phyloP scores from a whole-genome alignment of 1,139 yeast species.

The Diutina rugosa region DNA sequence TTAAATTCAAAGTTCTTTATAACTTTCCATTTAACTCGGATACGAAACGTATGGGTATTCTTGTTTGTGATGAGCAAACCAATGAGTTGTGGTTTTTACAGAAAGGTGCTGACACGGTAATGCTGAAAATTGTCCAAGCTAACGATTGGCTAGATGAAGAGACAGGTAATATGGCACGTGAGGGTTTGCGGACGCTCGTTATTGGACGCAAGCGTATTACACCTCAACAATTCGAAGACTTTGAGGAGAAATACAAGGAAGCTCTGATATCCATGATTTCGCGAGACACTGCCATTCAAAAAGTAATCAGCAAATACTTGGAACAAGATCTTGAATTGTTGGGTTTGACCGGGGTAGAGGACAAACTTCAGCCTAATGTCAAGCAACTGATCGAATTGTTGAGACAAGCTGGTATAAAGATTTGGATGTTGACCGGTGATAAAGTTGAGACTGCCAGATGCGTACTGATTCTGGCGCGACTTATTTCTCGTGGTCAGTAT shows the following conservation, averaged over 20 bases:
- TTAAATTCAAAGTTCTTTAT: constrained; percentile 59
- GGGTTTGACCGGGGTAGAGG: constrained; percentile 97
- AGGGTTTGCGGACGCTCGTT: constrained; percentile 90
- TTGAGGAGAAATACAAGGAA: constrained; percentile 47
- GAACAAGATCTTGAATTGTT: constrained; percentile 78
- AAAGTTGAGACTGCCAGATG: constrained; percentile 97
- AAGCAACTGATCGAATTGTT: constrained; percentile 84
- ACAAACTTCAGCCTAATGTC: constrained; percentile 81
- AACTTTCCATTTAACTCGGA: constrained; percentile 93
- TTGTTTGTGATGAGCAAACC: constrained; percentile 48
- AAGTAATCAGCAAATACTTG: constrained; percentile 51
- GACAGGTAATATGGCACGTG: constrained; percentile 95
- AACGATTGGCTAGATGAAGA: constrained; percentile 98
- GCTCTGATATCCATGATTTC: constrained; percentile 73
- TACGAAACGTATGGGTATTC: constrained; percentile 91
- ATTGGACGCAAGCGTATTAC: constrained; percentile 69
- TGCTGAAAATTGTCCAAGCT: constrained; percentile 70
- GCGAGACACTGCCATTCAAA: constrained; percentile 64
- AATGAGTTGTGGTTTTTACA: constrained; percentile 75
- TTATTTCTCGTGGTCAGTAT: constrained; percentile 87
- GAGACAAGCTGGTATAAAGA: constrained; percentile 91
- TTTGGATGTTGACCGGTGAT: constrained; percentile 99
- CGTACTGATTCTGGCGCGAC: constrained; percentile 87
- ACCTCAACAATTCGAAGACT: constrained; percentile 41
- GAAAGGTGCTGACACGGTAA: constrained; percentile 96